These are phyloP conservation scores for Gnomoniopsis sp. DNA, from an alignment of 2,329 filamentous ascomycete species.

Conservation along the genomic window DNA sequence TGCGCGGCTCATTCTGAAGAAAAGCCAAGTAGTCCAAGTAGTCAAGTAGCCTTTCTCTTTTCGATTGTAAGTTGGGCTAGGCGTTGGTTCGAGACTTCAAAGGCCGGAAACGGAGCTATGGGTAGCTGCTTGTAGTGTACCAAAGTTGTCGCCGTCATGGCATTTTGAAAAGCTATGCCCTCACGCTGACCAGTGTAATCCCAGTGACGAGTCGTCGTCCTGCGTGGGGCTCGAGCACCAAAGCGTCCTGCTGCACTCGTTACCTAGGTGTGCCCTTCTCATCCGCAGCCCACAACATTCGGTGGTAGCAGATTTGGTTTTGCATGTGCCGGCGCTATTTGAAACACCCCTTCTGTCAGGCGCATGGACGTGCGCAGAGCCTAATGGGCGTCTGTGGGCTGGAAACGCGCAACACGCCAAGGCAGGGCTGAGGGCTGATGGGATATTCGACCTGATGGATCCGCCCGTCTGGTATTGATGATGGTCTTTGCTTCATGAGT, in stretches of 20 bases:
- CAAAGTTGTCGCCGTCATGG: background rate
- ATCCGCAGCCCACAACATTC: too few relatives aligned
- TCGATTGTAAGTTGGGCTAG: background rate
- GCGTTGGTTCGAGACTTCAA: background rate
- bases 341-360: conserved; percentile 8
- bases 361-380: background rate
- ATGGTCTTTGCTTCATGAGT: background rate
- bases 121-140: background rate
- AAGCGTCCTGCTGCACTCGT: background rate
- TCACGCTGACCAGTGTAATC: background rate
- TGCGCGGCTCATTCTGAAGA: background rate
- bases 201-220: background rate
- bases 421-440: conserved; percentile 8
- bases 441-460: background rate
- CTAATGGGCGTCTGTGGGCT: conserved; percentile 14
- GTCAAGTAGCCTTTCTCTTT: too few relatives aligned
- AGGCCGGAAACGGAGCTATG: background rate
- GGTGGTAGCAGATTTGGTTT: too few relatives aligned
- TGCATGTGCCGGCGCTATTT: background rate
- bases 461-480: background rate
- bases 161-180: background rate
- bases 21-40: too few relatives aligned
- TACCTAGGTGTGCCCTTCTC: too few relatives aligned
- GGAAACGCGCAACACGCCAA: background rate
- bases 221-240: background rate